Conservation (phyloP, 257 asterid species). For the Vinca minor region DNA sequence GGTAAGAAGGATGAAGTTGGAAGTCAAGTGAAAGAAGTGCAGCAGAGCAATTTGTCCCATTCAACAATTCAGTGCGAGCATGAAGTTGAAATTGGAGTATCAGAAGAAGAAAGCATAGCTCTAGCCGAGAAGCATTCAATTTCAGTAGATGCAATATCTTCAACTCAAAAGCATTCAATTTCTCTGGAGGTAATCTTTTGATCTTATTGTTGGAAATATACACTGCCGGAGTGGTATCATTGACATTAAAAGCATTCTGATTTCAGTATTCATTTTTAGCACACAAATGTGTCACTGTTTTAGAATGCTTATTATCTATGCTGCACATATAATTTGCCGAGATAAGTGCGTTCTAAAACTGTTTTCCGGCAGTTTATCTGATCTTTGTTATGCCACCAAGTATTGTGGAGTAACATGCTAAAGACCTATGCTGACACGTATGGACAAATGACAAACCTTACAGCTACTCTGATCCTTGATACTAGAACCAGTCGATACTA, state of each 20-base stretch:
- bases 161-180: constrained; percentile 28
- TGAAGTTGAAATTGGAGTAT: constrained; percentile 24
- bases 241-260: neutral
- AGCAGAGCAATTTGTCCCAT: constrained; percentile 20
- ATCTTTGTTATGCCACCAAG: neutral
- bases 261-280: neutral
- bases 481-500: neutral
- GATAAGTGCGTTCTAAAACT: neutral
- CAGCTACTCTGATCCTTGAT: neutral
- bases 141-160: constrained; percentile 16
- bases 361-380: neutral
- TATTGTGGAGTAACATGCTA: neutral
- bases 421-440: neutral
- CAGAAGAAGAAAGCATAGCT: constrained; percentile 13
- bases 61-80: constrained; percentile 22
- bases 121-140: constrained; percentile 17
- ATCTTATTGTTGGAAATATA: neutral
- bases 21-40: constrained; percentile 22
- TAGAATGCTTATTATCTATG: neutral
- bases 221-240: neutral
- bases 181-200: constrained; percentile 39
- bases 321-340: neutral
- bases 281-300: neutral
- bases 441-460: neutral
- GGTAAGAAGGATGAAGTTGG: constrained; percentile 24